Evolutionary conservation across 805 yeast species (phyloP), one percentile per base, ranked within the genome.

Genomic region (Wickerhamomyces silvicola): DNA sequence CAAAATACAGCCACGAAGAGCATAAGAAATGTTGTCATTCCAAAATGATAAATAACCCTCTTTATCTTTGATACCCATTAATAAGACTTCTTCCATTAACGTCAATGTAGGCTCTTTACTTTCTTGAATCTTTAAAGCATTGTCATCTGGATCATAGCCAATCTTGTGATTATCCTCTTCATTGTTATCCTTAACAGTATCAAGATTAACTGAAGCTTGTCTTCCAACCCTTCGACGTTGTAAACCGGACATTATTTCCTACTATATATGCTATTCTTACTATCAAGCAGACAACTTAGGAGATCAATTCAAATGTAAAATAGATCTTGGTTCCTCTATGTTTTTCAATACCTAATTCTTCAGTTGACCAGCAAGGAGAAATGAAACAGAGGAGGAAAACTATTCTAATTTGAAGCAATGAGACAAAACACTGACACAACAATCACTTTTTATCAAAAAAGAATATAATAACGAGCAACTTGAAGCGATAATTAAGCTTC

Each of bases 11-110:
- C 98, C 98, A 49, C 98, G 77, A 38, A 92, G 69, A 2, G 97
- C 95, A 62, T 92, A 92, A 16, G 97, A 86, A 33, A 92, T 88
- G 59, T 86, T 88, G 60, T 92, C 98, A 56, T 92, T 92, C 98
- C 98, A 92, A 61, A 92, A 92, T 18, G 96, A 86, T 27, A 92
- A 67, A 57, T 90, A 87, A 10, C 98, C 98, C 59, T 92, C 97
- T 48, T 83, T 82, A 60, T 92, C 97, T 53, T 90, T 88, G 43
- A 92, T 70, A 5, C 98, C 98, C 65, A 92, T 72, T 41, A 92
- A 69, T 43, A 92, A 65, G 6, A 92, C 96, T 60, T 92, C 98
- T 59, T 92, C 98, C 96, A 92, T 87, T 44, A 92, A 63, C 1
- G 98, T 92, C 45, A 92, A 67, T 26, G 76, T 64, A 1, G 98